These are phyloP conservation scores for Helenozyma rhizophorensis DNA, from an alignment of 805 yeast genomes.

Conservation along the genomic window DNA sequence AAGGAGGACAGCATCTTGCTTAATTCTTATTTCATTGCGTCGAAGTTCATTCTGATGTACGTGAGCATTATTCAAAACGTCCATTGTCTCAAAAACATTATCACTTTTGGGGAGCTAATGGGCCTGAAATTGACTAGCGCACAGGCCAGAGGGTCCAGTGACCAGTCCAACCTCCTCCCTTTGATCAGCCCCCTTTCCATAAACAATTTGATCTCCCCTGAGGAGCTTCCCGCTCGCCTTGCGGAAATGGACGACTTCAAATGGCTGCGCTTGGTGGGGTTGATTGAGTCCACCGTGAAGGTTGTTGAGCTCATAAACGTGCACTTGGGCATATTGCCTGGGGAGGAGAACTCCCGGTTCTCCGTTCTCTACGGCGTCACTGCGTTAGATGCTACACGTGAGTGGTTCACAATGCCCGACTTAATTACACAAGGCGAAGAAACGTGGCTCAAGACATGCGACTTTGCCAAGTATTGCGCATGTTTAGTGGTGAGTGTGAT, in stretches of 20 bases:
- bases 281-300: conserved; percentile 17
- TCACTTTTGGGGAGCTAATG: conserved; percentile 34
- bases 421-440: conserved; percentile 8
- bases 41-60: conserved; percentile 26
- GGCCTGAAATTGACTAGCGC: conserved; percentile 8
- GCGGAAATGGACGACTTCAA: conserved; percentile 15
- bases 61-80: conserved; percentile 19
- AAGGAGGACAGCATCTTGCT: conserved; percentile 26
- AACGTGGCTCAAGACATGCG: conserved; percentile 19
- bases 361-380: conserved; percentile 3
- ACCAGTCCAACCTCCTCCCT: conserved; percentile 5
- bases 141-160: conserved; percentile 1
- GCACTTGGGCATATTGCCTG: conserved; percentile 4
- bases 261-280: conserved; percentile 26
- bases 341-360: not conserved
- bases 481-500: conserved; percentile 15
- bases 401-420: not conserved
- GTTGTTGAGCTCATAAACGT: conserved; percentile 25
- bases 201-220: conserved; percentile 19
- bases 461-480: conserved; percentile 13
- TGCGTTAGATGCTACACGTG: not conserved
- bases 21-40: conserved; percentile 28
- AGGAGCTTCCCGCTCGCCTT: conserved; percentile 13
- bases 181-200: conserved; percentile 17
- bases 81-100: conserved; percentile 24